phyloP scores from a whole-genome alignment of 2,329 filamentous ascomycete genomes.

The Neoscytalidium dimidiatum region DNA sequence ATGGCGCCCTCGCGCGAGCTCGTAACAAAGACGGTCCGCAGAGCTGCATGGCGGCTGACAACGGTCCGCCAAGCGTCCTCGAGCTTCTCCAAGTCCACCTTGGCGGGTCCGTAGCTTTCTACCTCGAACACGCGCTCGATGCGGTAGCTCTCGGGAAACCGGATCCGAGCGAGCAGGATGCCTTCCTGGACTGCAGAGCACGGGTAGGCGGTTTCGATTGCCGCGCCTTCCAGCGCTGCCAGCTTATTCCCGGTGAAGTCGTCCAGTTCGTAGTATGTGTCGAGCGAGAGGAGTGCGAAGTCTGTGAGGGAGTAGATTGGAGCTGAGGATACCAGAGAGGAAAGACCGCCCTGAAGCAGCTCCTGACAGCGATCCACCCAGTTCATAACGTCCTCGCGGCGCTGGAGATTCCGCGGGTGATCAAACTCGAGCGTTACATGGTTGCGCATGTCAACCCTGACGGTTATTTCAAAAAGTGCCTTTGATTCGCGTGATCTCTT shows the following conservation, averaged over 20 bases:
- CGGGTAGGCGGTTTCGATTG: not conserved
- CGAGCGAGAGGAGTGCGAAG: not conserved
- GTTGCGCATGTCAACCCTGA: not conserved
- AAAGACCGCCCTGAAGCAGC: not conserved
- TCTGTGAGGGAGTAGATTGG: not conserved
- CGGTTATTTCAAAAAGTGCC: not conserved
- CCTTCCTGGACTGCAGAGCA: not conserved
- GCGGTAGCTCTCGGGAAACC: not conserved
- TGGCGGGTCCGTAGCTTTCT: slow-evolving; percentile 24
- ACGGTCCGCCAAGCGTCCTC: slow-evolving; percentile 34
- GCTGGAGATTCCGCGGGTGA: not conserved
- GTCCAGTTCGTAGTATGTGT: not conserved
- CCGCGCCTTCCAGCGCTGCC: not conserved
- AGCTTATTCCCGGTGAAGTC: not conserved
- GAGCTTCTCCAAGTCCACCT: slow-evolving; percentile 30
- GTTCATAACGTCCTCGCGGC: not conserved
- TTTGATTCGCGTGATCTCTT: not conserved
- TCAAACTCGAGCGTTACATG: not conserved
- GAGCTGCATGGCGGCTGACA: slow-evolving; percentile 34
- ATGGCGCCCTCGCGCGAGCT: slow-evolving; percentile 37
- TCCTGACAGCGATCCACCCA: not conserved
- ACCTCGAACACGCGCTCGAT: not conserved
- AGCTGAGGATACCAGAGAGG: not conserved
- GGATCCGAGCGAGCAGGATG: not conserved
- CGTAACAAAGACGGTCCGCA: slow-evolving; percentile 37